A percentile compares a stretch with the other conserved stretches of the same genome.
phyloP scores from a whole-genome alignment of 176 grass and related monocot genomes.

The Tillandsia leiboldiana region DNA sequence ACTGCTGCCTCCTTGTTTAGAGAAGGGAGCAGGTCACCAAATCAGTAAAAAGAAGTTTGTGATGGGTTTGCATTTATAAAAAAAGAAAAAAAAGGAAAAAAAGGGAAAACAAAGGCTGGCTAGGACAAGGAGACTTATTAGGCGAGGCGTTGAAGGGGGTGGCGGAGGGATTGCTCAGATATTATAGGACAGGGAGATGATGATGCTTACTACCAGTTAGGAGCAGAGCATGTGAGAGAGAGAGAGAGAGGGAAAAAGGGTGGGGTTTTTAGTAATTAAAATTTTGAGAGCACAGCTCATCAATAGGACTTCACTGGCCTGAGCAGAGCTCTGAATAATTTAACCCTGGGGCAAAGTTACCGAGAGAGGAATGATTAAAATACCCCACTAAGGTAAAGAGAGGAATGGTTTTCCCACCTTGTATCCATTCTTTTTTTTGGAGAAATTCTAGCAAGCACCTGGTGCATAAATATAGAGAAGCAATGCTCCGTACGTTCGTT shows the following conservation, averaged over 20 bases:
- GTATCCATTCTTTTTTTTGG: too few species aligned
- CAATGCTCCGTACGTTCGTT: neutral
- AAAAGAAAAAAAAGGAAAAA: neutral
- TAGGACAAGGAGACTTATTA: neutral
- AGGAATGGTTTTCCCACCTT: neutral
- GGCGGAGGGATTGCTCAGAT: too few species aligned
- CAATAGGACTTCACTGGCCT: neutral
- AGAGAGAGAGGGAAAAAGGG: slow-evolving; percentile 2
- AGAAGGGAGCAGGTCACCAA: slow-evolving; percentile 24
- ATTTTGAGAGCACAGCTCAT: slow-evolving; percentile 4
- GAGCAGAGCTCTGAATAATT: neutral
- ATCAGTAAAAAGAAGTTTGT: slow-evolving; percentile 2
- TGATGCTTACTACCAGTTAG: slow-evolving; percentile 19
- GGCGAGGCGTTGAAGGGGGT: neutral
- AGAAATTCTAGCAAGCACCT: too few species aligned
- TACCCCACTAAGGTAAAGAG: neutral
- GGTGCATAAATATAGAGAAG: neutral
- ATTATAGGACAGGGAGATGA: neutral
- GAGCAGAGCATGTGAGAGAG: slow-evolving; percentile 11
- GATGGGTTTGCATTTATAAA: too few species aligned
- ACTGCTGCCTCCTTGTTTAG: slow-evolving; percentile 2
- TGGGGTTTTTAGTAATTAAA: neutral
- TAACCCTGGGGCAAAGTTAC: neutral
- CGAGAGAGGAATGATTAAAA: neutral
- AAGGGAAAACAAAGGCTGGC: neutral